Evolutionary conservation across 1,139 yeast genomes (phyloP), one percentile per base, ranked within the genome.

Genomic region (Hanseniaspora gamundiae): DNA sequence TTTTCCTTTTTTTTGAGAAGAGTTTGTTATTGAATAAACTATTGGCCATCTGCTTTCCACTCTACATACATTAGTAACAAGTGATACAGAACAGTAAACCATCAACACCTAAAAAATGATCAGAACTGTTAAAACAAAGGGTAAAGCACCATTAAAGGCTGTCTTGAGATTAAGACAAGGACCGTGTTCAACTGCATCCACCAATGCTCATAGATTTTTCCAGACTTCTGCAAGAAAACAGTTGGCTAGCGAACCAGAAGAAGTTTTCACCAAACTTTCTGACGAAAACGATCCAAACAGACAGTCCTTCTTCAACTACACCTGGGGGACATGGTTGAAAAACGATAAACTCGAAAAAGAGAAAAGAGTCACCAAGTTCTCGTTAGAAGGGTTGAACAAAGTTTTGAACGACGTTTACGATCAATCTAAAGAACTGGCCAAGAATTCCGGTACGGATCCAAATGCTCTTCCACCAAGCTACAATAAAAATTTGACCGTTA

Each of bases 301-400:
- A 60, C 75, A 74, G 48, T 73, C 78, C 43, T 85, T 88, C 56
- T 88, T 85, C 69, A 77, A 81, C 57, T 91, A 87, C 61, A 70
- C 91, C 3, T 88, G 97, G 95, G 98, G 98, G 41, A 73, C 94
- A 3, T 91, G 97, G 97, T 67, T 88, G 57, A 75, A 71, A 49
- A 76, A 88, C 58, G 95, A 88, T 59, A 73, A 71, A 49, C 65
- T 65, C 36, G 91, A 88, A 60, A 80, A 84, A 57, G 74, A 72
- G 10, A 77, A 75, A 53, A 76, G 97, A 62, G 76, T 74, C 48
- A 88, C 96, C n/a, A 72, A 71, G 49, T 91, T 91, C 62, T 80
- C 93, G 5, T 71, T 88, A 47, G 80, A 78, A 58, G 96, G 96
- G 2, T 65, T 85, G 45, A 71, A 75, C 46, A 65, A 65, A 21